Evolutionary conservation across 1,139 yeast species (phyloP).

Genomic region (Yamadazyma aaseri): DNA sequence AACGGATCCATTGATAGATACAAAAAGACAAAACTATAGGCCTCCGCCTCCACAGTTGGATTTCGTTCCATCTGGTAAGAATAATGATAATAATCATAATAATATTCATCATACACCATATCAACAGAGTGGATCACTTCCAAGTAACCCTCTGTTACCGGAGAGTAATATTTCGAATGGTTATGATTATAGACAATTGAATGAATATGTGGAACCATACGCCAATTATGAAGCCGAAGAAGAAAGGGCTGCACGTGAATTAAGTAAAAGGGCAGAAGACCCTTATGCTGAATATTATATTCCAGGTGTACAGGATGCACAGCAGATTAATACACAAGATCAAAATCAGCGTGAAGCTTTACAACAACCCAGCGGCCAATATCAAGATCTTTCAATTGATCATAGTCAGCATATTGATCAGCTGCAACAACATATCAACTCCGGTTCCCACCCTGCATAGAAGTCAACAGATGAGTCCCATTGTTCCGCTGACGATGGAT

Average conservation of each 20-base stretch:
- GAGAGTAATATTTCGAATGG: neutral
- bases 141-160: neutral
- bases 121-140: neutral
- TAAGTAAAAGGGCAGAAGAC: slow-evolving; percentile 22
- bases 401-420: too few species aligned
- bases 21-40: slow-evolving; percentile 7
- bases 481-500: too few species aligned
- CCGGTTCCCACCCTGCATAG: too few species aligned
- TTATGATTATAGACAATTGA: neutral
- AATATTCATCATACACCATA: neutral
- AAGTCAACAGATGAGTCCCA: too few species aligned
- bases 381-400: too few species aligned
- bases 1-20: slow-evolving; percentile 1
- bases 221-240: slow-evolving; percentile 26
- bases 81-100: too few species aligned
- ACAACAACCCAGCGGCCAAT: too few species aligned
- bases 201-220: slow-evolving; percentile 24
- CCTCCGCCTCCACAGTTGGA: slow-evolving; percentile 19
- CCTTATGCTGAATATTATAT: slow-evolving; percentile 20
- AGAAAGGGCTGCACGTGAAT: slow-evolving; percentile 15
- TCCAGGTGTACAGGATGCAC: slow-evolving; percentile 11
- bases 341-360: slow-evolving; percentile 2
- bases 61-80: too few species aligned
- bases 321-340: neutral
- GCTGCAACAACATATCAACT: too few species aligned